Percentiles rank a stretch among this genome's conserved stretches.
These are phyloP conservation scores for Psophocarpus tetragonolobus DNA, from an alignment of 306 rosid genomes.

Conservation along the genomic window DNA sequence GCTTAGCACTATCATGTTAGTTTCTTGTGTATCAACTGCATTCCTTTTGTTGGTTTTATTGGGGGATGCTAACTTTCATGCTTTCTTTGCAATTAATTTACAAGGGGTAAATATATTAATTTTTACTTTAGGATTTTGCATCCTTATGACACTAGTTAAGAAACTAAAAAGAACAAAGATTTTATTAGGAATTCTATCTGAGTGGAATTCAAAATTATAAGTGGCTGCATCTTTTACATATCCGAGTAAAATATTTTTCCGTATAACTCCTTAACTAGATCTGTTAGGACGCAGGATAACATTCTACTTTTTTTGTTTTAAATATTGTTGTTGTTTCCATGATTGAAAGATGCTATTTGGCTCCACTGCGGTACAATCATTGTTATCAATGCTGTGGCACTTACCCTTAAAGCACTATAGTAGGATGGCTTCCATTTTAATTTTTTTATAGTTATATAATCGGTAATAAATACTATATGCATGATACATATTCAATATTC, in stretches of 20 bases:
- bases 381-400: not conserved
- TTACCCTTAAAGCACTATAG: not conserved
- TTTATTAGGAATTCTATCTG: too few species aligned
- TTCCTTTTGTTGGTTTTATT: not conserved
- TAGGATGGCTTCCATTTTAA: not conserved
- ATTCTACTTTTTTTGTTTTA: too few species aligned
- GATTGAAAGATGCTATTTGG: not conserved
- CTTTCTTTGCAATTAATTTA: not conserved
- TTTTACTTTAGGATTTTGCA: too few species aligned
- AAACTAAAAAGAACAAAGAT: too few species aligned
- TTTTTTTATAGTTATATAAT: not conserved
- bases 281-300: too few species aligned
- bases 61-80: not conserved
- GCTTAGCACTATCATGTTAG: constrained; percentile 9
- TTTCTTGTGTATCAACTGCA: not conserved
- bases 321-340: not conserved
- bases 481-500: not conserved
- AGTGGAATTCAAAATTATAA: too few species aligned
- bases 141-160: too few species aligned
- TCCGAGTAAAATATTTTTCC: too few species aligned
- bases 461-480: not conserved
- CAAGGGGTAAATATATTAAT: not conserved
- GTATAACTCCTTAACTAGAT: too few species aligned
- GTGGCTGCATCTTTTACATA: too few species aligned
- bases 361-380: not conserved